A percentile compares a stretch with the other conserved stretches of the same genome.
Conservation (phyloP, 345 rosid genomes). For the Ceriops zippeliana region DNA sequence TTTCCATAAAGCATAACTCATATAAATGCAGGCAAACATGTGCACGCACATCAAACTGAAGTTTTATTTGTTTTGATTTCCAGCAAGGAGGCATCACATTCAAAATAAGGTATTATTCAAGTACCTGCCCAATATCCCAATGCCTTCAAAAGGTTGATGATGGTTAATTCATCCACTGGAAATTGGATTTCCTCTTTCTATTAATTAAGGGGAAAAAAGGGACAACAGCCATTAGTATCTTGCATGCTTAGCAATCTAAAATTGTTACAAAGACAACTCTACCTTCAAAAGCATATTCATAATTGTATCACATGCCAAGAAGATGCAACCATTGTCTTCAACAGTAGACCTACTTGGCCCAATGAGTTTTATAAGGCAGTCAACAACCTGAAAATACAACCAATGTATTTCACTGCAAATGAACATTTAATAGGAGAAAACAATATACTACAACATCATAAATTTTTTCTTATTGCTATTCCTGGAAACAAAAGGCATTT, state of each 20-base stretch:
- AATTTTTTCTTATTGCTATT: background rate
- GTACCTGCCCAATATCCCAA: conserved; percentile 73
- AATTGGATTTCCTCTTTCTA: conserved; percentile 54
- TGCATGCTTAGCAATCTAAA: background rate
- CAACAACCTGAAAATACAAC: conserved; percentile 53
- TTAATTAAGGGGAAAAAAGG: conserved; percentile 4
- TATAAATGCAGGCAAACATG: too few species aligned
- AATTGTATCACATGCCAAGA: conserved; percentile 83
- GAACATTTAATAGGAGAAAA: too few species aligned
- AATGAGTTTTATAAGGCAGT: conserved; percentile 62
- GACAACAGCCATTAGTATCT: conserved; percentile 8
- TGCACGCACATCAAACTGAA: background rate
- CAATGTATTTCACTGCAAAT: background rate
- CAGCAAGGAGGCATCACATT: background rate
- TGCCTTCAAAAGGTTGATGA: conserved; percentile 49
- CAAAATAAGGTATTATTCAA: background rate
- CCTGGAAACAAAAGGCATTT: background rate
- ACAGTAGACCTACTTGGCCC: conserved; percentile 26
- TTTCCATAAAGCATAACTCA: too few species aligned
- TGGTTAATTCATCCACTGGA: conserved; percentile 38
- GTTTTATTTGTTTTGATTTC: background rate
- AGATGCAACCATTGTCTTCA: conserved; percentile 49
- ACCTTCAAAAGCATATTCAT: conserved; percentile 87
- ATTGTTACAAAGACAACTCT: conserved; percentile 13
- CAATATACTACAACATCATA: too few species aligned